A percentile compares a stretch with the other conserved stretches of the same genome.
Evolutionary conservation across 225 moss, liverwort and hornwort genomes (phyloP).

Genomic region (Anthoceros angustus): DNA sequence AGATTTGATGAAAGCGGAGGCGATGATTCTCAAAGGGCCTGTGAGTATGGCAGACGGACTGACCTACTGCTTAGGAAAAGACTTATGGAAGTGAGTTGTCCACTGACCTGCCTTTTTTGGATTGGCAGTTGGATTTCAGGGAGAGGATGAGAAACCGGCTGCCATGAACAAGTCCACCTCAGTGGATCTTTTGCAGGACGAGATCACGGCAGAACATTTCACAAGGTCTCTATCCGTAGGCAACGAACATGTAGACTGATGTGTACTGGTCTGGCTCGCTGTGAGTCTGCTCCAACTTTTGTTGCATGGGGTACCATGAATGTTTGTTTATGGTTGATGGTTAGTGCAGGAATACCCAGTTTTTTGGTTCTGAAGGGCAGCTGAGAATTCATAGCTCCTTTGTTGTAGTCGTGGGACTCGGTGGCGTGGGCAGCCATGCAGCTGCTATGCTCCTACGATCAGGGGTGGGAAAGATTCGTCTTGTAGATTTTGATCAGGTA

Average conservation of each 20-base stretch:
- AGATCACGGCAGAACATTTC: conserved; percentile 82
- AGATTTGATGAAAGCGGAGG: too few species aligned
- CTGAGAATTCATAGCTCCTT: conserved; percentile 77
- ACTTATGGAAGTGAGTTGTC: too few species aligned
- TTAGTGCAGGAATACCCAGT: conserved; percentile 66
- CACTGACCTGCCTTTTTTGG: not conserved
- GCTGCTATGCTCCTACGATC: conserved; percentile 90
- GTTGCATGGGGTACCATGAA: not conserved
- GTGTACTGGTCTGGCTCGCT: not conserved
- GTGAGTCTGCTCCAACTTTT: not conserved
- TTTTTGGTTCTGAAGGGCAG: conserved; percentile 87
- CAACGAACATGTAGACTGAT: not conserved
- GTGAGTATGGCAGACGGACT: too few species aligned
- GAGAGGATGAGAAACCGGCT: conserved; percentile 2
- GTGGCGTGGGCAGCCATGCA: conserved; percentile 98
- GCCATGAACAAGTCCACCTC: not conserved
- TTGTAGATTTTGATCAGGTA: conserved; percentile 99
- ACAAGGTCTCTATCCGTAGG: conserved; percentile 41
- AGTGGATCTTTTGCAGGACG: conserved; percentile 48
- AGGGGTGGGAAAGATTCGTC: conserved; percentile 80
- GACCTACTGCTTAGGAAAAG: too few species aligned
- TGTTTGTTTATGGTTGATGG: not conserved
- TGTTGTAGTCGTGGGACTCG: conserved; percentile 86
- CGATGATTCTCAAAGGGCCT: too few species aligned
- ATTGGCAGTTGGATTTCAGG: conserved; percentile 6